Base-by-base conservation (phyloP, 768 basidiomycete species). In the Sistotremastrum suecicum region DNA sequence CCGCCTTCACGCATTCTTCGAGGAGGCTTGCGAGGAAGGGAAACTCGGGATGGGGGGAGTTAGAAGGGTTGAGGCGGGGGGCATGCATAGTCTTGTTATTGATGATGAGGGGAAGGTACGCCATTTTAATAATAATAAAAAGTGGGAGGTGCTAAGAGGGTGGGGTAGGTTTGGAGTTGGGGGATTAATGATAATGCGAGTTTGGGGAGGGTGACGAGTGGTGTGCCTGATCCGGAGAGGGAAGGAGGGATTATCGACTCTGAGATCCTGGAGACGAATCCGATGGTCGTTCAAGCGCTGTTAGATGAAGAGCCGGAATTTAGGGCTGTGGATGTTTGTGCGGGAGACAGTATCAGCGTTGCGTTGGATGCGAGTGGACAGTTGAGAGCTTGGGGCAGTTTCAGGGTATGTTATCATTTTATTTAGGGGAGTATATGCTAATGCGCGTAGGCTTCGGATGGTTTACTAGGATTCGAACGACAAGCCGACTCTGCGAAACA, bases 51-150 rank as follows among this genome's bases (percentile, higher is more conserved):
- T 29, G 54, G 56, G 9, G 58, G 70, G 70, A 3, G 52, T 70
- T 7, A 69, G 68, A 49, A 53, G 58, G 30, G 56, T 70, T 30
- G 57, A 55, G 12, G 63, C 62, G 42, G 70, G 69, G 12, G 71
- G 71, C 3, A 69, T 74, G 69, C 71, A 73, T 52, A 63, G 67
- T 4, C 56, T 74, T 12, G 65, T 62, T 30, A 53, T 71, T 7
- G 69, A 70, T 48, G 62, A 65, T 39, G 53, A 53, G 2, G 71
- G 71, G 34, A 57, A 61, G 52, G 68, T 72, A 48, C 54, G 32
- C 31, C 29, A 40, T 5, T 10, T 12, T 30, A 11, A 36, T 35
- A 34, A 10, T 3, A 35, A 28, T 31, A 7, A 33, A 34, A 29
- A 36, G n/a, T n/a, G 6, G 32, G 8, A 33, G 12, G 28, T n/a